These are phyloP conservation scores for Populus hybrid DNA, from an alignment of 441 rosid species.

Conservation along the genomic window DNA sequence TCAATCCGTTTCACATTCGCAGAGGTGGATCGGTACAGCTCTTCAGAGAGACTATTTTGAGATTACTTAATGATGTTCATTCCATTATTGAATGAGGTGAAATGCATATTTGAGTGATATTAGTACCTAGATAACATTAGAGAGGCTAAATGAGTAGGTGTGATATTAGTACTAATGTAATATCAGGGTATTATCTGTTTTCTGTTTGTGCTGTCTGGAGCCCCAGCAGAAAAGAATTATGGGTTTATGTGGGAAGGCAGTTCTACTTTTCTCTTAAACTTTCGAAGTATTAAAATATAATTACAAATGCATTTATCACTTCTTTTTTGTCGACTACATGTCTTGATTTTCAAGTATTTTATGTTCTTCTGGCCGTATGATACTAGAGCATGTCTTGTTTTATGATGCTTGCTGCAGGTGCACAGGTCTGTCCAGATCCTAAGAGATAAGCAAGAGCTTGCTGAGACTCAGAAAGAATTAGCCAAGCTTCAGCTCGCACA, in stretches of 20 bases:
- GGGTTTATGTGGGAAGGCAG: not conserved
- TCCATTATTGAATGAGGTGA: not conserved
- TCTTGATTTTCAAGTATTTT: not conserved
- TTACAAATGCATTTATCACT: not conserved
- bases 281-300: too few species aligned
- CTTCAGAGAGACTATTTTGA: not conserved
- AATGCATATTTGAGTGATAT: too few species aligned
- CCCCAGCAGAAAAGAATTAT: not conserved
- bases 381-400: slow-evolving; percentile 1
- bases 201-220: not conserved
- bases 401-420: slow-evolving; percentile 47
- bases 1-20: not conserved
- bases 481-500: slow-evolving; percentile 84
- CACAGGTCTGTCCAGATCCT: slow-evolving; percentile 93
- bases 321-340: not conserved
- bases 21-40: not conserved
- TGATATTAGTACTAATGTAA: not conserved
- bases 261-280: not conserved
- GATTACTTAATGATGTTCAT: not conserved
- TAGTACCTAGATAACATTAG: not conserved
- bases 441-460: slow-evolving; percentile 97
- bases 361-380: not conserved
- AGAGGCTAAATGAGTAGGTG: not conserved
- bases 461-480: slow-evolving; percentile 82
- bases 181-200: not conserved